phyloP scores from a whole-genome alignment of 257 asterid species.

The Primulina huaijiensis region DNA sequence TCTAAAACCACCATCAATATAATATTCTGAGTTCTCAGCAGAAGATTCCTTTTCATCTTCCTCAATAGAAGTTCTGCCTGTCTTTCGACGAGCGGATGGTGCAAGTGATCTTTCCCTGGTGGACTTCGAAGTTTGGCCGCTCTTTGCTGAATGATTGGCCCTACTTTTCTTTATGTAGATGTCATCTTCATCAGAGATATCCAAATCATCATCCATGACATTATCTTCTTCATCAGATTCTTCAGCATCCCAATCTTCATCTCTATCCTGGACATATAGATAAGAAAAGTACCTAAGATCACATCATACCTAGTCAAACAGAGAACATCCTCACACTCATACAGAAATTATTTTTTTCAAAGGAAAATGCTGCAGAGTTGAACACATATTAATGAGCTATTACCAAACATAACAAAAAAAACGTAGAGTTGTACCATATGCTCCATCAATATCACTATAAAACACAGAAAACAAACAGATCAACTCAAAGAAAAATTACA shows the following conservation, averaged over 20 bases:
- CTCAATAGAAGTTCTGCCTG: conserved; percentile 55
- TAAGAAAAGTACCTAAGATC: conserved; percentile 27
- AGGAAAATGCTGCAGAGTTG: not conserved
- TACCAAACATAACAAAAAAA: not conserved
- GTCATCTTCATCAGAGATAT: conserved; percentile 73
- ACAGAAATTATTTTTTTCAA: not conserved
- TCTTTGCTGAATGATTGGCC: conserved; percentile 55
- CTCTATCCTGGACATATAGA: conserved; percentile 49
- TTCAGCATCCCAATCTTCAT: conserved; percentile 90
- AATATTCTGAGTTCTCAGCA: conserved; percentile 66
- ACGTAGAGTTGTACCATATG: not conserved
- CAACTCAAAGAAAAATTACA: not conserved
- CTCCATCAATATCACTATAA: not conserved
- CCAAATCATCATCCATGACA: conserved; percentile 65
- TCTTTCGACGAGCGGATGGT: conserved; percentile 55
- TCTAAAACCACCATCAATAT: conserved; percentile 69
- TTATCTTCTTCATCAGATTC: conserved; percentile 82
- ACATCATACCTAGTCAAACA: conserved; percentile 13
- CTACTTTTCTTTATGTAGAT: conserved; percentile 45
- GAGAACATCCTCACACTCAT: conserved; percentile 6
- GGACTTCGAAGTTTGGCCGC: conserved; percentile 55
- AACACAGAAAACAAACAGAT: not conserved
- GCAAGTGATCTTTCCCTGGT: conserved; percentile 51
- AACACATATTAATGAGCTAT: not conserved
- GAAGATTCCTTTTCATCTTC: conserved; percentile 77